Evolutionary conservation across 768 basidiomycete species (phyloP), one percentile per base, ranked within the genome.

Genomic region (Amyloporia xantha): DNA sequence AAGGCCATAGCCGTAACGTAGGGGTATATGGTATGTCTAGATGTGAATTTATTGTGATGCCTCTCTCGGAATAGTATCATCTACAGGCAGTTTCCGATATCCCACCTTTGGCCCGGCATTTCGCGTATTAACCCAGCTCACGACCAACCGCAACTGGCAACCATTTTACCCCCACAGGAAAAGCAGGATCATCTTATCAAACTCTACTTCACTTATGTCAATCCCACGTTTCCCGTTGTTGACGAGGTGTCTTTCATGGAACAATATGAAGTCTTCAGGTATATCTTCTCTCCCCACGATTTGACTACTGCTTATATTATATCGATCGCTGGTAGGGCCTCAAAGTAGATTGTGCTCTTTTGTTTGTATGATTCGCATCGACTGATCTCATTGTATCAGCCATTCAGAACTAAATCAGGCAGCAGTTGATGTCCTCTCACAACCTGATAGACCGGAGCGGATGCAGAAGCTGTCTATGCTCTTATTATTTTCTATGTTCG

Each of bases 141-240:
- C 30, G 9, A 7, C 9, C 15, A 7, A 15, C 30, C 9, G 9
- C 9, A 48, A 51, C 44, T 23, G 37, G 62, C 71, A 33, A 69
- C 78, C 27, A 67, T 66, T 17, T 64, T 93, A 41, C 91, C 91
- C 9, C 72, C 82, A 25, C 57, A 70, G 23, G 71, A 74, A n/a
- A 68, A 79, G 21, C 89, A 91, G 64, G 79, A 88, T 50, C 75
- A 72, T 28, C 71, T 93, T 2, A 61, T 93, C 42, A 74, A 78
- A 24, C 68, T 90, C 12, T 94, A 87, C 63, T 92, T 92, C 66
- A 79, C 77, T 7, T 85, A 90, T 59, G 81, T 86, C 30, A 91
- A 94, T 57, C 88, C 91, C 5, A 71, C 80, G 40, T 84, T 89
- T 53, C 91, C 91, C 9, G 73, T 93, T 37, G 67, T 92, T 20